These are phyloP conservation scores for Monosiga brevicollis DNA, from an alignment of 78 protist species.

Conservation along the genomic window DNA sequence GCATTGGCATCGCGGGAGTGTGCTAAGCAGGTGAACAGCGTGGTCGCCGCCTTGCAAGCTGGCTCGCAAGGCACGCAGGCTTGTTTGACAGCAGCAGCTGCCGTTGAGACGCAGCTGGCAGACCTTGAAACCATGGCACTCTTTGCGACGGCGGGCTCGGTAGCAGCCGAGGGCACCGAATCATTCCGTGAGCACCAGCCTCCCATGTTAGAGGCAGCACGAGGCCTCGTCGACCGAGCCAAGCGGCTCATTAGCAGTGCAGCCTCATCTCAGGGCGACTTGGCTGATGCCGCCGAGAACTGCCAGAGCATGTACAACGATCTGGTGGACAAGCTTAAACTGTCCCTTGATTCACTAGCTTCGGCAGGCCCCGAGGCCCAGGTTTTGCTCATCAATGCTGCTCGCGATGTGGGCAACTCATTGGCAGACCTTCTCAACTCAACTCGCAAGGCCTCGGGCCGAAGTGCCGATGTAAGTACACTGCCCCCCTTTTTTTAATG, in stretches of 20 bases:
- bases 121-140: conserved; percentile 20
- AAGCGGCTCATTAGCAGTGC: background rate
- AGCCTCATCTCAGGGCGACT: background rate
- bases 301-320: too few relatives aligned
- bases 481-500: too few relatives aligned
- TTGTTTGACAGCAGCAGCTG: background rate
- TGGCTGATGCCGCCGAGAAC: background rate
- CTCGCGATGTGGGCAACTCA: background rate
- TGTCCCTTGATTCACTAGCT: background rate
- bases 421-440: background rate
- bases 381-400: conserved; percentile 2
- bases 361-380: conserved; percentile 1
- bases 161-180: background rate
- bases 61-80: conserved; percentile 2
- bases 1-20: background rate
- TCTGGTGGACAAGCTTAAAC: background rate
- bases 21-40: background rate
- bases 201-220: background rate
- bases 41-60: background rate
- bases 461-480: too few relatives aligned
- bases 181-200: background rate
- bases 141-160: conserved; percentile 22
- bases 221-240: background rate
- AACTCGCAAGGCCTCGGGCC: conserved; percentile 2
- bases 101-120: background rate